These are phyloP conservation scores for Ulvella scutata DNA, from an alignment of 139 green algal species.

Conservation along the genomic window DNA sequence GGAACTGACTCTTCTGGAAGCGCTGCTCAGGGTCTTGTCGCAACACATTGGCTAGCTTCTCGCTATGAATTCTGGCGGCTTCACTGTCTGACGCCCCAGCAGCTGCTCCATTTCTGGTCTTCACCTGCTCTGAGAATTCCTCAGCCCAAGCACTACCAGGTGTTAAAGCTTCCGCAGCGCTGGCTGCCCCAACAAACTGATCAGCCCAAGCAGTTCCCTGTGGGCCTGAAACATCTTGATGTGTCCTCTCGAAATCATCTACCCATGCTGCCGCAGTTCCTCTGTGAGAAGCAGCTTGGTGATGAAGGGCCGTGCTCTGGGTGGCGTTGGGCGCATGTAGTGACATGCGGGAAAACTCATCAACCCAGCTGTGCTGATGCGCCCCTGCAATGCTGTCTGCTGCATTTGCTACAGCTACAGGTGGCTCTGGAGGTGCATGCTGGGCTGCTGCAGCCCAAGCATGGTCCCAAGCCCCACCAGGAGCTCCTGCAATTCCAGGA, in stretches of 20 bases:
- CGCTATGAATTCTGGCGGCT: not conserved
- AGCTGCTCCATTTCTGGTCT: not conserved
- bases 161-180: not conserved
- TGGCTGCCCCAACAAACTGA: conserved; percentile 19
- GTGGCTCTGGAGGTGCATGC: no score
- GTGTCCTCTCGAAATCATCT: no score
- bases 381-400: no score
- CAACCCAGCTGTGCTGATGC: no score
- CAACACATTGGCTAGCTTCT: conserved; percentile 11
- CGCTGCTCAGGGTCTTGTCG: conserved; percentile 46
- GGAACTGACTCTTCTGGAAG: conserved; percentile 77
- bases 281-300: no score
- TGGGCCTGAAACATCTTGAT: no score
- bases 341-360: no score
- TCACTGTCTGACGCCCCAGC: not conserved
- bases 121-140: conserved; percentile 4
- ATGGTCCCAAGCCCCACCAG: not conserved
- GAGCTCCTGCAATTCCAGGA: conserved; percentile 8
- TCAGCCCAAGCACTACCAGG: conserved; percentile 6
- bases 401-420: no score
- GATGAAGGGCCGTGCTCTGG: no score
- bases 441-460: not conserved
- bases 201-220: conserved; percentile 27
- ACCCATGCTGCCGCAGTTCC: no score
- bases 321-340: no score